Percentiles rank a stretch among this genome's conserved stretches.
phyloP scores from a whole-genome alignment of 805 yeast species.

The Ascoidea tarda region DNA sequence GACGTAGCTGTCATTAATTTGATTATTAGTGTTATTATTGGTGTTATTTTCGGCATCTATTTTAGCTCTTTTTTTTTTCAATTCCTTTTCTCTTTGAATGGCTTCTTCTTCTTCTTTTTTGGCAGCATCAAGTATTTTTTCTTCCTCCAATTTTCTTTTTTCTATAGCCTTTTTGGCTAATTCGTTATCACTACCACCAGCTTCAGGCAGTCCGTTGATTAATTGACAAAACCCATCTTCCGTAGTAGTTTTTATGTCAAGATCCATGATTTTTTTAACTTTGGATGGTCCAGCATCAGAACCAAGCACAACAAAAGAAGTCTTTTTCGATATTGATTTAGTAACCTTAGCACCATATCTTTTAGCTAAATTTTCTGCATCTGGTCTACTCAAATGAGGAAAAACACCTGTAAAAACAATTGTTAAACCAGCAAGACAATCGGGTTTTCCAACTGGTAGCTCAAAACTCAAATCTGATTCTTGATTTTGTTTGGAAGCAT shows the following conservation, averaged over 20 bases:
- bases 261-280: conserved; percentile 60
- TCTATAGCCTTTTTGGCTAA: conserved; percentile 68
- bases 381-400: conserved; percentile 66
- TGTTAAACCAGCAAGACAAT: conserved; percentile 78
- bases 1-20: conserved; percentile 9
- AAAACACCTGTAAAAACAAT: conserved; percentile 88
- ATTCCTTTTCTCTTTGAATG: conserved; percentile 19
- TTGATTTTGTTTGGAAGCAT: conserved; percentile 18
- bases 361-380: conserved; percentile 64
- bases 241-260: conserved; percentile 66
- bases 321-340: conserved; percentile 70
- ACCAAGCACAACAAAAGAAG: conserved; percentile 83
- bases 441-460: conserved; percentile 71
- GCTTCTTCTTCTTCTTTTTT: conserved; percentile 31
- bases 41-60: conserved; percentile 13
- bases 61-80: conserved; percentile 14
- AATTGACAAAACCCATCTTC: conserved; percentile 78
- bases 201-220: conserved; percentile 70
- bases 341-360: conserved; percentile 87
- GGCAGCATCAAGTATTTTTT: conserved; percentile 36
- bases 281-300: conserved; percentile 97
- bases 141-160: conserved; percentile 59
- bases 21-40: conserved; percentile 5
- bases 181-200: conserved; percentile 75
- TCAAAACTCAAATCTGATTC: conserved; percentile 18